These are phyloP conservation scores for Phaeosphaeriaceae sp. DNA, from an alignment of 2,329 filamentous ascomycete species.

Conservation along the genomic window DNA sequence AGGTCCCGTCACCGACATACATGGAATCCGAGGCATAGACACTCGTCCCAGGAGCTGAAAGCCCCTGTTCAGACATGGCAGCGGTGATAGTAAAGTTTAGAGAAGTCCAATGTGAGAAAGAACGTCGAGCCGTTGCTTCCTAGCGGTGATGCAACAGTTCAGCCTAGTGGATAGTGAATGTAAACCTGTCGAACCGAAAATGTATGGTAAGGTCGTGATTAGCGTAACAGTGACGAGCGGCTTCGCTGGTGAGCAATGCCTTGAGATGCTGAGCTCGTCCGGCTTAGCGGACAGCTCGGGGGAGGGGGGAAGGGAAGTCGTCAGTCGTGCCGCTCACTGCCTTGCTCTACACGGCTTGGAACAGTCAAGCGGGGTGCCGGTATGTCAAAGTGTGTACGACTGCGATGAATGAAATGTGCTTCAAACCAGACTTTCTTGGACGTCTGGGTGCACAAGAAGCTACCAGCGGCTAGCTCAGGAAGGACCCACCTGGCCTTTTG, in stretches of 20 bases:
- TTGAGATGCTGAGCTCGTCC: conserved; percentile 38
- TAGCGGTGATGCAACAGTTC: conserved; percentile 12
- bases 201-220: conserved; percentile 42
- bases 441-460: conserved; percentile 24
- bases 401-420: conserved; percentile 16
- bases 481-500: conserved; percentile 20
- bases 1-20: conserved; percentile 81
- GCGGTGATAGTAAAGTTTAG: neutral
- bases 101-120: neutral
- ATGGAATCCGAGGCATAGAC: conserved; percentile 77
- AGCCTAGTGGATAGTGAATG: conserved; percentile 9
- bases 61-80: conserved; percentile 45
- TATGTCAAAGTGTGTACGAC: conserved; percentile 8
- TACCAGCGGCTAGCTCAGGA: conserved; percentile 22
- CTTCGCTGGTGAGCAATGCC: conserved; percentile 23
- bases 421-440: conserved; percentile 16
- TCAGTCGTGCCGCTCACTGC: conserved; percentile 29
- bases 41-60: conserved; percentile 74
- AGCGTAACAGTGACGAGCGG: conserved; percentile 23
- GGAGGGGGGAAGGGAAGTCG: no score
- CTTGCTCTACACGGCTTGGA: conserved; percentile 17
- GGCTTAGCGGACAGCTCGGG: conserved; percentile 40
- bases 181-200: conserved; percentile 14
- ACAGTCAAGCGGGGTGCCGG: conserved; percentile 1
- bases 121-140: no score